Conservation (phyloP, 1,284 basidiomycete genomes). For the Tilletia caries region DNA sequence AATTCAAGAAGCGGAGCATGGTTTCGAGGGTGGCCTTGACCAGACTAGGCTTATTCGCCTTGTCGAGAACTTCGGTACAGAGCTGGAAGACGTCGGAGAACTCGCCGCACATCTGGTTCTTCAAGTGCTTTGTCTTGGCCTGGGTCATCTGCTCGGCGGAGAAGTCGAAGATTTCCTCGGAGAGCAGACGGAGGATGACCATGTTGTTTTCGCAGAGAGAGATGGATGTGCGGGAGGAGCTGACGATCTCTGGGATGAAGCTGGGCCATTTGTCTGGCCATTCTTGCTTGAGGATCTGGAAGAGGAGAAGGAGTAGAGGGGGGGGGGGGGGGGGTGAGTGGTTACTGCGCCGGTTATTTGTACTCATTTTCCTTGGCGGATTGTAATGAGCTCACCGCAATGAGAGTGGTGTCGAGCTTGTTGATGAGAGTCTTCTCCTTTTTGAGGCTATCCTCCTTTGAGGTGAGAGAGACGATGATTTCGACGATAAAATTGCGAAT, state of each 20-base stretch:
- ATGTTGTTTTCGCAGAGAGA: slow-evolving; percentile 99
- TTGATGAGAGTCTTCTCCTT: slow-evolving; percentile 94
- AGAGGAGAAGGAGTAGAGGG: too few relatives aligned
- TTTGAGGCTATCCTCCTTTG: slow-evolving; percentile 71
- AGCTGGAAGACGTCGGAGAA: slow-evolving; percentile 54
- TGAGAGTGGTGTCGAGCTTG: slow-evolving; percentile 93
- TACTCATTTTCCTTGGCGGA: neutral
- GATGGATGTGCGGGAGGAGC: slow-evolving; percentile 92
- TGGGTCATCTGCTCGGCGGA: slow-evolving; percentile 99
- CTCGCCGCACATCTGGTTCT: slow-evolving; percentile 63
- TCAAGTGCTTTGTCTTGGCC: slow-evolving; percentile 92
- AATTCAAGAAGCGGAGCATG: slow-evolving; percentile 91
- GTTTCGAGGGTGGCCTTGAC: slow-evolving; percentile 96
- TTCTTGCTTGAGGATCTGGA: slow-evolving; percentile 94
- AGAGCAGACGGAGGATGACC: slow-evolving; percentile 94
- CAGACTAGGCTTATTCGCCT: slow-evolving; percentile 92
- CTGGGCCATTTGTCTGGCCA: slow-evolving; percentile 99
- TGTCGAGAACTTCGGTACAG: slow-evolving; percentile 78
- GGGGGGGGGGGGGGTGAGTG: slow-evolving; percentile 13
- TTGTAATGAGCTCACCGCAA: slow-evolving; percentile 66
- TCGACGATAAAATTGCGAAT: slow-evolving; percentile 97
- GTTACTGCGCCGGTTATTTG: neutral
- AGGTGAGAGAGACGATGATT: slow-evolving; percentile 84
- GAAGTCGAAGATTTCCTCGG: slow-evolving; percentile 98
- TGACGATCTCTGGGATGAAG: slow-evolving; percentile 95